Conservation (phyloP, 2,329 filamentous ascomycete genomes). For the Acephala macrosclerotiorum region DNA sequence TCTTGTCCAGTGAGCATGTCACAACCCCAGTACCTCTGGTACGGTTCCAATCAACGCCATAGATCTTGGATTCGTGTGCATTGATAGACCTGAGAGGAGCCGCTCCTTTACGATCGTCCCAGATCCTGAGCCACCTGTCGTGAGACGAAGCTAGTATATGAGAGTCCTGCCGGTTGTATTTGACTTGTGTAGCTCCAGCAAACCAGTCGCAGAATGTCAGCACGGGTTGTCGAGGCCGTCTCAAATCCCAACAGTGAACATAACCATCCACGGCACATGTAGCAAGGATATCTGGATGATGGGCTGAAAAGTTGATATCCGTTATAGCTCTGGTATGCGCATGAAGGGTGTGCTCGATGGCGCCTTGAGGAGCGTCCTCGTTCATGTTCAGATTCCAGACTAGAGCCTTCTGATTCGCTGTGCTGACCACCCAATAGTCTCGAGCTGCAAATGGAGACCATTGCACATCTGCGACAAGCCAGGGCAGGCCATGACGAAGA, state of each 20-base stretch:
- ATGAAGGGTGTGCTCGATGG: constrained; percentile 87
- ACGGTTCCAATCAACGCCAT: constrained; percentile 94
- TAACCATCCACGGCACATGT: constrained; percentile 94
- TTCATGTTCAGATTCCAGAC: constrained; percentile 89
- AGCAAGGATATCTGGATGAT: constrained; percentile 86
- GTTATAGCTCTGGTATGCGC: constrained; percentile 90
- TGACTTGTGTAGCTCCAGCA: constrained; percentile 92
- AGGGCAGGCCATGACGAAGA: constrained; percentile 86
- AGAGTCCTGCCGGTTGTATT: constrained; percentile 89
- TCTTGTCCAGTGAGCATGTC: constrained; percentile 90
- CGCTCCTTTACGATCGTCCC: constrained; percentile 84
- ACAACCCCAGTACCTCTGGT: constrained; percentile 74
- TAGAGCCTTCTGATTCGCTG: constrained; percentile 91
- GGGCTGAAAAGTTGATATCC: constrained; percentile 94
- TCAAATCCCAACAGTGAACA: constrained; percentile 90
- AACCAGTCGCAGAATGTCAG: constrained; percentile 92
- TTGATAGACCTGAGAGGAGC: constrained; percentile 83
- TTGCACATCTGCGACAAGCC: constrained; percentile 94
- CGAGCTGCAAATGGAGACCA: constrained; percentile 93
- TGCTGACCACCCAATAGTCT: constrained; percentile 93
- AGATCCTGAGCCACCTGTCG: constrained; percentile 85
- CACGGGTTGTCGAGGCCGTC: constrained; percentile 74
- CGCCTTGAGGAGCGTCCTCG: constrained; percentile 69
- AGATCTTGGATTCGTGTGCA: constrained; percentile 92
- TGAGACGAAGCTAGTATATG: constrained; percentile 90